Percentiles rank a stretch among this genome's conserved stretches.
Evolutionary conservation across 2,329 filamentous ascomycete genomes (phyloP).

Genomic region (Neopestalotiopsis sp.): DNA sequence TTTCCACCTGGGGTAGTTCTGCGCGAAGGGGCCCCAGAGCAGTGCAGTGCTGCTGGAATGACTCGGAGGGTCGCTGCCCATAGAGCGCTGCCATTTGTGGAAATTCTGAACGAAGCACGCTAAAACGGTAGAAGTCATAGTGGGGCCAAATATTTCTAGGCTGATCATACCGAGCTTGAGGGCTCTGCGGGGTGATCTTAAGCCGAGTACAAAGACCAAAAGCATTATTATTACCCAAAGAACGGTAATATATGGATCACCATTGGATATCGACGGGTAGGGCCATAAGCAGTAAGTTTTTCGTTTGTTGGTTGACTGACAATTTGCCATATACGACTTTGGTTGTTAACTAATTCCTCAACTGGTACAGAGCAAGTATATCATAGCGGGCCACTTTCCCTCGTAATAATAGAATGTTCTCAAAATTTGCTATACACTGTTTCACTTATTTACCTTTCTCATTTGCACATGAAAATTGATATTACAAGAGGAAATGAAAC

Average conservation of each 20-base stretch:
- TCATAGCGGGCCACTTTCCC: no score
- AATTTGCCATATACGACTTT: no score
- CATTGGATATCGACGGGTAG: no score
- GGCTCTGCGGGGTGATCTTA: constrained; percentile 9
- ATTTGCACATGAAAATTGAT: no score
- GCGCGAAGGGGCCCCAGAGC: background rate
- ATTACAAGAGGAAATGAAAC: background rate
- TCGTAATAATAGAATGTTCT: no score
- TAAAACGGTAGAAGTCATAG: background rate
- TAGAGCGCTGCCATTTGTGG: constrained; percentile 21
- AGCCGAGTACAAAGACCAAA: background rate
- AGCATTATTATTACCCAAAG: background rate
- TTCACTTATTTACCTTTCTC: background rate
- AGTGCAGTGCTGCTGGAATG: background rate
- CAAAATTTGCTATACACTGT: no score
- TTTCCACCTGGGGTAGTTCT: constrained; percentile 9
- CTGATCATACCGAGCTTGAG: background rate
- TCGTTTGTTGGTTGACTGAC: no score
- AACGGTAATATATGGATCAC: no score
- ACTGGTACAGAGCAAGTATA: no score
- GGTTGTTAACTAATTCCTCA: no score
- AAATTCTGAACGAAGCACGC: constrained; percentile 22
- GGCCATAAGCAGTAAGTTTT: no score
- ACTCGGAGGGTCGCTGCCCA: background rate
- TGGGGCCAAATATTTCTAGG: background rate